These are phyloP conservation scores for Trypanosoma avium DNA, from an alignment of 208 protist species.

Conservation along the genomic window DNA sequence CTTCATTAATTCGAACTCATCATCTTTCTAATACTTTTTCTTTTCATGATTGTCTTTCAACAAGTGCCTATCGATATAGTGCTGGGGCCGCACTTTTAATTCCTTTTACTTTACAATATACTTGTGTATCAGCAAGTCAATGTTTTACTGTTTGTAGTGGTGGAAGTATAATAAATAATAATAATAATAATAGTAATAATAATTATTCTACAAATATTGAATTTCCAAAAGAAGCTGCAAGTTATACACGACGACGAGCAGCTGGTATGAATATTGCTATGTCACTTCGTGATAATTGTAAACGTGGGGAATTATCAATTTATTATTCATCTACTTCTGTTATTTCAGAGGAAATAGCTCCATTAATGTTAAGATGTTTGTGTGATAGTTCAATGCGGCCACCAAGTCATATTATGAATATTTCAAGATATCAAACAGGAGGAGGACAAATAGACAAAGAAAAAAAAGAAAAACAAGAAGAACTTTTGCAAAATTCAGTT, in stretches of 20 bases:
- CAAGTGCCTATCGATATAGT: conserved; percentile 33
- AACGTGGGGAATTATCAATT: conserved; percentile 19
- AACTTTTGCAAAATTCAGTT: too few species aligned
- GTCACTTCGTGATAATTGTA: conserved; percentile 54
- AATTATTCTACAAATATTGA: conserved; percentile 11
- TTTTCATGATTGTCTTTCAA: conserved; percentile 47
- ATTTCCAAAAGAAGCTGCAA: conserved; percentile 48
- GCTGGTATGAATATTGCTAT: conserved; percentile 38
- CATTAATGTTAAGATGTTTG: conserved; percentile 61
- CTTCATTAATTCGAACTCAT: conserved; percentile 50
- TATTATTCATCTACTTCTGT: conserved; percentile 39
- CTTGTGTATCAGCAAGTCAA: conserved; percentile 40
- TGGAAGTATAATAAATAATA: too few species aligned
- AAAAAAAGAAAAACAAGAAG: too few species aligned
- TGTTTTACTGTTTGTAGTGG: conserved; percentile 57
- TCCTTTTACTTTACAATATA: conserved; percentile 51
- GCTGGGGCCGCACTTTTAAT: conserved; percentile 29
- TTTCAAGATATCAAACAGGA: too few species aligned
- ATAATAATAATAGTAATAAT: too few species aligned
- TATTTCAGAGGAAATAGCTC: conserved; percentile 35
- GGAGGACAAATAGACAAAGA: too few species aligned
- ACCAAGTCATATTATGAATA: conserved; percentile 48
- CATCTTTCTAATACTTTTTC: conserved; percentile 48
- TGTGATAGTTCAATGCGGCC: conserved; percentile 49
- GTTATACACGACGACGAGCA: conserved; percentile 30